A percentile compares a stretch with the other conserved stretches of the same genome.
Evolutionary conservation across 2,329 filamentous ascomycete species (phyloP).

Genomic region (Fusarium sp.): DNA sequence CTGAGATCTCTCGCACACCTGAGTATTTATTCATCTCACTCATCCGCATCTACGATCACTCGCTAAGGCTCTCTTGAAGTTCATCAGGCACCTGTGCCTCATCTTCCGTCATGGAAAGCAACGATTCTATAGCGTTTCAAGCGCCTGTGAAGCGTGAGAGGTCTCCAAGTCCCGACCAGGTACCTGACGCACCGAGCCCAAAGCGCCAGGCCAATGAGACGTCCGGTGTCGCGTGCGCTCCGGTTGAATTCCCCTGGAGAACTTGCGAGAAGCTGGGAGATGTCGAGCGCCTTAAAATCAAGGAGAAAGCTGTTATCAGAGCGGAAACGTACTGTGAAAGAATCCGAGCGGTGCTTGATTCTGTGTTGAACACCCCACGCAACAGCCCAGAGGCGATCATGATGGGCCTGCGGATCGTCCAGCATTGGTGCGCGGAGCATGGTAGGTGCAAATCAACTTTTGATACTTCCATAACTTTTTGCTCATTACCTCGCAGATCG

Average conservation of each 20-base stretch:
- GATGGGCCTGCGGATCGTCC: constrained; percentile 11
- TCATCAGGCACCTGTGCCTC: neutral
- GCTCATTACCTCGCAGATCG: neutral
- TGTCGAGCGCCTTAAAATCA: constrained; percentile 11
- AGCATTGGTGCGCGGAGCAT: constrained; percentile 5
- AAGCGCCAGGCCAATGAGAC: neutral
- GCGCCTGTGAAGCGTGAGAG: neutral
- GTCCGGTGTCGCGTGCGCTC: too few relatives aligned
- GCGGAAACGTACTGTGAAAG: neutral
- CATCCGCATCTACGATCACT: too few relatives aligned
- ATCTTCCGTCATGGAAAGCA: neutral
- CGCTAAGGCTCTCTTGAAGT: too few relatives aligned
- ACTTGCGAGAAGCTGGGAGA: neutral
- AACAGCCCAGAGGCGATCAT: neutral
- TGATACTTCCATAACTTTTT: fast-evolving
- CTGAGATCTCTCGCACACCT: too few relatives aligned
- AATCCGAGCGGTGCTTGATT: neutral
- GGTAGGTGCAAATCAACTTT: neutral
- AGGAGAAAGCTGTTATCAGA: constrained; percentile 6
- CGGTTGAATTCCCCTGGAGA: neutral
- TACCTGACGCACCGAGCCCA: neutral
- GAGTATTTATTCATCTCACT: too few relatives aligned
- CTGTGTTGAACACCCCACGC: neutral
- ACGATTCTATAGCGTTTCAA: neutral
- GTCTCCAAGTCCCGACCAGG: neutral